phyloP scores from a whole-genome alignment of 257 asterid species.

The Linaria vulgaris region DNA sequence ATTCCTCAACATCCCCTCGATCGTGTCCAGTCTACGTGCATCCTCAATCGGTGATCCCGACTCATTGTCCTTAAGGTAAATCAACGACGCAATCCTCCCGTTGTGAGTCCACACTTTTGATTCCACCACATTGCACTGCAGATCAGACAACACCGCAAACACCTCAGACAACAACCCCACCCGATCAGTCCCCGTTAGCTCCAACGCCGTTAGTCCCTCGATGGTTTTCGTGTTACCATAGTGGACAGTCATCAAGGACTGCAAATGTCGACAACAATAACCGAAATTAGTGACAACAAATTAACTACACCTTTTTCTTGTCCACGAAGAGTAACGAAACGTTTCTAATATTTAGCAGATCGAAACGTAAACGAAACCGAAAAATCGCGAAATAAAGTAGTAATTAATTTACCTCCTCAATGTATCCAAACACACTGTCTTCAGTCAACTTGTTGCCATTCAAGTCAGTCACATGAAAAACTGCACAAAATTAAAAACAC shows the following conservation, averaged over 20 bases:
- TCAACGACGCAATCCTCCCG: constrained; percentile 80
- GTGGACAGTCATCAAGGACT: constrained; percentile 86
- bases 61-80: constrained; percentile 64
- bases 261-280: constrained; percentile 21
- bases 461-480: constrained; percentile 93
- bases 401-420: constrained; percentile 69
- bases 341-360: not conserved
- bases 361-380: no score
- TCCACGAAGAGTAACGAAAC: no score
- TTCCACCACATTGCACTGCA: constrained; percentile 72
- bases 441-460: constrained; percentile 90
- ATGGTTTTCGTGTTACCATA: constrained; percentile 51
- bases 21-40: constrained; percentile 43
- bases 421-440: constrained; percentile 74
- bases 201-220: constrained; percentile 80
- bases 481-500: constrained; percentile 48
- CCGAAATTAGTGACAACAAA: not conserved
- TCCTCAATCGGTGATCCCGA: constrained; percentile 78
- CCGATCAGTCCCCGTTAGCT: constrained; percentile 84
- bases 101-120: constrained; percentile 95
- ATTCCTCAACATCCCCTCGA: constrained; percentile 69
- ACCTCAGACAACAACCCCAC: constrained; percentile 89
- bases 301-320: no score
- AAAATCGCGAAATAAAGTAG: constrained; percentile 12
- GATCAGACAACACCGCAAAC: constrained; percentile 73